phyloP scores from a whole-genome alignment of 805 yeast genomes.

The Sugiyamaella boreocaroliniensis region DNA sequence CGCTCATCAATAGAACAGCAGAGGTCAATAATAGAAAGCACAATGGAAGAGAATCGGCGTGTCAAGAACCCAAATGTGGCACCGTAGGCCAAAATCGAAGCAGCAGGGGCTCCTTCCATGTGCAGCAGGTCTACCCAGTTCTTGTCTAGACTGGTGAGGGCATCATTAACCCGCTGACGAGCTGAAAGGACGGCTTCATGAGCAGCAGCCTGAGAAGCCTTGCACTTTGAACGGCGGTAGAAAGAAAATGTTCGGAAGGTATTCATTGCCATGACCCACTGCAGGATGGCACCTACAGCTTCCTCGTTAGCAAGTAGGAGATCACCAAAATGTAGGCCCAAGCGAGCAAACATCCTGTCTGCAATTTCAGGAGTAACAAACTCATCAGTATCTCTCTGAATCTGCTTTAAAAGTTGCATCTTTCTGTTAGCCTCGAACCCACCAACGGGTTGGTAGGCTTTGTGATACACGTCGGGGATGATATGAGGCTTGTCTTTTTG shows the following conservation, averaged over 20 bases:
- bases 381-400: background rate
- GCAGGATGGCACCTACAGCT: conserved; percentile 5
- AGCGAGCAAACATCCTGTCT: conserved; percentile 7
- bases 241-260: conserved; percentile 2
- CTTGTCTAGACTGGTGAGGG: background rate
- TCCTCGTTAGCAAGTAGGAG: background rate
- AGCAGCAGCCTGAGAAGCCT: conserved; percentile 7
- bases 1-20: conserved; percentile 12
- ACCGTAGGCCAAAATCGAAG: conserved; percentile 14
- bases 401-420: background rate
- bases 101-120: background rate
- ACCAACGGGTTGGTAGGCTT: conserved; percentile 17
- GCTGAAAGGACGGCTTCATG: conserved; percentile 6
- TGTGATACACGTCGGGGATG: conserved; percentile 10
- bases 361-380: conserved; percentile 8
- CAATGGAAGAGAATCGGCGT: conserved; percentile 5
- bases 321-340: background rate
- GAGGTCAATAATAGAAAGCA: conserved; percentile 5
- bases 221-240: conserved; percentile 3
- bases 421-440: conserved; percentile 10
- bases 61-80: conserved; percentile 17
- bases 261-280: conserved; percentile 10
- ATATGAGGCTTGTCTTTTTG: background rate
- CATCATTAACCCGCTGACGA: conserved; percentile 5
- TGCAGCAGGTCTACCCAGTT: conserved; percentile 3